Evolutionary conservation across 1,284 basidiomycete genomes (phyloP).

Genomic region (Ganoderma leucocontextum): DNA sequence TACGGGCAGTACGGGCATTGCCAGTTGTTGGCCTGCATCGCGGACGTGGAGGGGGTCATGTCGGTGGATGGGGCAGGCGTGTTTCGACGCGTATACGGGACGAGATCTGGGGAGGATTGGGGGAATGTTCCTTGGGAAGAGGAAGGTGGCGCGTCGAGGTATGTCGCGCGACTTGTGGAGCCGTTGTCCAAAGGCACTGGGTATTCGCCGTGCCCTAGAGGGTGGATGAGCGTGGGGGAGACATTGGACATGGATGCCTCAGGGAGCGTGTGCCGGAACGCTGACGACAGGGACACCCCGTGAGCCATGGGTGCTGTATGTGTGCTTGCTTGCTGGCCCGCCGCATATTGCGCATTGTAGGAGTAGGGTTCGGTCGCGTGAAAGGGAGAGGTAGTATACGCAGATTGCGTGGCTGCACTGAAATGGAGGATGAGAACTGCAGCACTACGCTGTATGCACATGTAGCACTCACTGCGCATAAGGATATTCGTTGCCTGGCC

Average conservation of each 20-base stretch:
- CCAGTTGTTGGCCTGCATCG: constrained; percentile 12
- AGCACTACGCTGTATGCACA: background rate
- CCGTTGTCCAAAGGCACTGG: background rate
- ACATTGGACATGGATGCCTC: background rate
- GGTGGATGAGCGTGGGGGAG: background rate
- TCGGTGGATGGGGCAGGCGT: background rate
- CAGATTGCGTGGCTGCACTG: background rate
- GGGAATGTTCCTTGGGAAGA: background rate
- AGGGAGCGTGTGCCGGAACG: background rate
- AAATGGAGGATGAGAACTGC: background rate
- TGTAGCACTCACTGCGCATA: background rate
- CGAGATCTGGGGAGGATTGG: background rate
- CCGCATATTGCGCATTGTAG: background rate
- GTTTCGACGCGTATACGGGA: background rate
- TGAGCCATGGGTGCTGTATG: background rate
- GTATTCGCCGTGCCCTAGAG: background rate
- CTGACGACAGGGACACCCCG: background rate
- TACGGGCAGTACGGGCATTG: constrained; percentile 25
- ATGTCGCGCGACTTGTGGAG: background rate
- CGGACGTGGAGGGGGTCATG: background rate
- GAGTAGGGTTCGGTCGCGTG: background rate
- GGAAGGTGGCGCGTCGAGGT: background rate
- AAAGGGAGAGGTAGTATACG: background rate
- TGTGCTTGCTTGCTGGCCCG: background rate
- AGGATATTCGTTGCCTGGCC: background rate